Percentiles rank a stretch among this genome's conserved stretches.
Conservation (phyloP, 805 yeast genomes). For the Candida saitoana region DNA sequence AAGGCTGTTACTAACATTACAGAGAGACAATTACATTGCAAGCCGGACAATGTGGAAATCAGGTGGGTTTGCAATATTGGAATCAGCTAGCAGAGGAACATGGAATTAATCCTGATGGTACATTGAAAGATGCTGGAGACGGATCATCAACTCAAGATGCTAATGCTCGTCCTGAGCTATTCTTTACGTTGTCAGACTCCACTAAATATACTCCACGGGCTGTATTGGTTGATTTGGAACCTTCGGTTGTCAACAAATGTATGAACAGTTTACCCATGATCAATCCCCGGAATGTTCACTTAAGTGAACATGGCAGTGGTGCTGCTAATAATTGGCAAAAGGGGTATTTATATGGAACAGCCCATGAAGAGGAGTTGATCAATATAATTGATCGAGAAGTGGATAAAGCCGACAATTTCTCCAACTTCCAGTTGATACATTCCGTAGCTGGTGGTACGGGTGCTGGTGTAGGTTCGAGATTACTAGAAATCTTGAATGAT, state of each 20-base stretch:
- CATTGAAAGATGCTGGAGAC: constrained; percentile 34
- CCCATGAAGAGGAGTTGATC: constrained; percentile 65
- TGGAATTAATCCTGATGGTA: constrained; percentile 69
- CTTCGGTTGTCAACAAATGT: constrained; percentile 74
- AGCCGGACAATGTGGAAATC: constrained; percentile 95
- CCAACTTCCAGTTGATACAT: constrained; percentile 87
- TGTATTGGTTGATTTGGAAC: constrained; percentile 81
- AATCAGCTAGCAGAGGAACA: constrained; percentile 82
- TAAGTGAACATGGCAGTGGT: constrained; percentile 79
- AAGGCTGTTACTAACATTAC: constrained; percentile 17
- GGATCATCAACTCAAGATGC: constrained; percentile 12
- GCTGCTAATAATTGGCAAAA: constrained; percentile 97
- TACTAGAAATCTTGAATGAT: constrained; percentile 76
- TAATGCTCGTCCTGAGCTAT: constrained; percentile 75
- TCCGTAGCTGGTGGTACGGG: constrained; percentile 99
- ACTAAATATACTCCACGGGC: constrained; percentile 87
- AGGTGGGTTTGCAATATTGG: constrained; percentile 92
- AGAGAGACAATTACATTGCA: constrained; percentile 70
- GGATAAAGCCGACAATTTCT: constrained; percentile 84
- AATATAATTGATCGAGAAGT: constrained; percentile 86
- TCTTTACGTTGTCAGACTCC: constrained; percentile 72
- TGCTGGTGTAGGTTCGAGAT: constrained; percentile 84
- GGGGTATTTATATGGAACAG: constrained; percentile 75
- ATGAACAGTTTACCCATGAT: constrained; percentile 55
- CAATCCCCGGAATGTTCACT: constrained; percentile 77